Evolutionary conservation across 139 green algal species (phyloP).

Genomic region (Chlamydomonas sp.): DNA sequence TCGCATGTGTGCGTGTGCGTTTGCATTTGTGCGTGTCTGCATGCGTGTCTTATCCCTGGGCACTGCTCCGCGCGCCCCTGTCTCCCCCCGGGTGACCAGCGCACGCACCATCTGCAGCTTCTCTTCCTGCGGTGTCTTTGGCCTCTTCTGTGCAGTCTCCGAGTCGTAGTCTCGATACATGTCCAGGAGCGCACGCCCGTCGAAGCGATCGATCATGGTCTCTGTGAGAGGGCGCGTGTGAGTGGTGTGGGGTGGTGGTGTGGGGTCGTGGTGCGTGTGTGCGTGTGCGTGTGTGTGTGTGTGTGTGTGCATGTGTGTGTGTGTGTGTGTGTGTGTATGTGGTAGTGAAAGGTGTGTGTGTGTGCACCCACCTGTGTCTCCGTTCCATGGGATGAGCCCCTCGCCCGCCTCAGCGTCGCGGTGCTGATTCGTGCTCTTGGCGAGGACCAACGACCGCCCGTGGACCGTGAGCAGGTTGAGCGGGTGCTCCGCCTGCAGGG

Average conservation of each 20-base stretch:
- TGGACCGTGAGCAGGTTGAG: constrained; percentile 56
- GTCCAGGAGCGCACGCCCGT: constrained; percentile 64
- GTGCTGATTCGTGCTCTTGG: constrained; percentile 41
- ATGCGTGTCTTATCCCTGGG: background rate
- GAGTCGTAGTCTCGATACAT: constrained; percentile 25
- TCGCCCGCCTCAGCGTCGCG: constrained; percentile 37
- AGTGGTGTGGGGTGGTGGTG: no score
- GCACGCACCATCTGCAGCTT: constrained; percentile 50
- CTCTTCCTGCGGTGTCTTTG: constrained; percentile 39
- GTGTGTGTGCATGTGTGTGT: no score
- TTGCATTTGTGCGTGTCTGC: background rate
- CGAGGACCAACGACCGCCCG: constrained; percentile 43
- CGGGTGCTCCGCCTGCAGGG: constrained; percentile 43
- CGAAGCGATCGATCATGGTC: constrained; percentile 69
- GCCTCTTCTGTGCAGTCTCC: constrained; percentile 6
- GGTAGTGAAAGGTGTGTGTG: no score
- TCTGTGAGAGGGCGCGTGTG: no score
- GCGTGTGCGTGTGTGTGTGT: no score
- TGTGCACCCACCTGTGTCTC: constrained; percentile 35
- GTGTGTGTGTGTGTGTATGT: no score
- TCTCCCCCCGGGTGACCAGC: no score
- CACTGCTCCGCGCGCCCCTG: background rate
- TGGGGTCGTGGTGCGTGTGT: no score
- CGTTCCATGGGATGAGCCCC: constrained; percentile 64
- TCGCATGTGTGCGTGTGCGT: background rate